Evolutionary conservation across 2,329 filamentous ascomycete species (phyloP).

Genomic region (Aspergillus phoenicis): DNA sequence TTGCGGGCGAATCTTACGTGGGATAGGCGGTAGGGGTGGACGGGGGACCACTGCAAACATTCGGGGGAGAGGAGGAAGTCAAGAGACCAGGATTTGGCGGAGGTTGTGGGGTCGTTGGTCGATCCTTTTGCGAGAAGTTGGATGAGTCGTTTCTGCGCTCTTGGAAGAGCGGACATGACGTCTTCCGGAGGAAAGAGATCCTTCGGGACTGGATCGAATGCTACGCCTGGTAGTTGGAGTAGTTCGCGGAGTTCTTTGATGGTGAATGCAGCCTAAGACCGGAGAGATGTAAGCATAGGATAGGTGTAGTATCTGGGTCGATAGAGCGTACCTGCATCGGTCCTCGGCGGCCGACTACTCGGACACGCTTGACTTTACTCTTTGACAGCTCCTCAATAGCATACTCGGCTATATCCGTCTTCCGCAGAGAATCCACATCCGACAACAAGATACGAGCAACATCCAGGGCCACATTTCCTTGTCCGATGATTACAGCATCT

Average conservation of each 20-base stretch:
- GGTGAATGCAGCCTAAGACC: slow-evolving; percentile 73
- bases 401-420: slow-evolving; percentile 86
- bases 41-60: slow-evolving; percentile 60
- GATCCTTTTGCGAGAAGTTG: slow-evolving; percentile 81
- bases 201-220: slow-evolving; percentile 69
- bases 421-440: slow-evolving; percentile 69
- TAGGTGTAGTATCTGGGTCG: background rate
- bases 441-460: slow-evolving; percentile 85
- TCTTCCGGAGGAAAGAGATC: slow-evolving; percentile 64
- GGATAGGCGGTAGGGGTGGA: slow-evolving; percentile 56
- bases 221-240: slow-evolving; percentile 71
- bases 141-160: slow-evolving; percentile 74
- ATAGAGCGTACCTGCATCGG: slow-evolving; percentile 70
- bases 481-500: slow-evolving; percentile 84
- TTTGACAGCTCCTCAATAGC: slow-evolving; percentile 72
- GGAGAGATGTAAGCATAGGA: slow-evolving; percentile 37
- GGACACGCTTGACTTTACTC: slow-evolving; percentile 76
- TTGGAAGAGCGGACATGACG: slow-evolving; percentile 69
- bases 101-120: slow-evolving; percentile 48
- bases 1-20: slow-evolving; percentile 68
- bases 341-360: slow-evolving; percentile 85
- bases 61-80: slow-evolving; percentile 81
- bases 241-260: slow-evolving; percentile 93
- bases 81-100: slow-evolving; percentile 75
- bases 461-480: slow-evolving; percentile 95